Base-by-base conservation (phyloP, 305 asterid species). In the Rubia peregrina region DNA sequence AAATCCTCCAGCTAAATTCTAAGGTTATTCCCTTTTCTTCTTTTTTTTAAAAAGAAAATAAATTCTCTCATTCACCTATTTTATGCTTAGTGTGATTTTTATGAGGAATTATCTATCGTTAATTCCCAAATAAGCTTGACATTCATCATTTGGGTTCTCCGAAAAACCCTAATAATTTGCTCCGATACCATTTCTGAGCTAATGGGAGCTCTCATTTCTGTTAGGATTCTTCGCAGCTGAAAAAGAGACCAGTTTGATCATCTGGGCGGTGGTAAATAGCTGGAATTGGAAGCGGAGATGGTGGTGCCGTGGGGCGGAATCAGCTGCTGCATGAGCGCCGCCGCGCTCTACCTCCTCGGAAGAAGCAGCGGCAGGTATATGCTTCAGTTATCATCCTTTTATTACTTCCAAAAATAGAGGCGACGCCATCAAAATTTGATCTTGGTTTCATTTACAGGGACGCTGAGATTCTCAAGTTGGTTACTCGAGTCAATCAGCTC, bases 281-380 rank as follows among this genome's bases (percentile, higher is more conserved):
- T 44, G 10, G 51, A 24, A 19, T 36, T 55, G 65, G 53, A 30
- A 68, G 26, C 7, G n/a, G 16, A 51, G 21, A 51, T 51, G 57
- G 57, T 51, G 57, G 57, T 51, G 57, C 21, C 57, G 57, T 51
- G 57, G 57, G 57, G 57, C 21, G 57, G 21, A 51, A 51, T 51
- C 57, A 51, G 95, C 64, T 95, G 98, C 79, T 88, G 99, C 83
- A 79, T 95, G 69, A 83, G 99, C 76, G 99, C 95, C 13, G 96
- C 95, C 5, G 98, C 98, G 67, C 96, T 95, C 65, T 95, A 92
- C 85, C 92, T 92, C 77, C 97, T 95, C 64, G 98, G 98, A 16
- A 82, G 98, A 83, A 88, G 97, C 81, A 88, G 96, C 68, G 99
- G 98, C 80, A 91, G 98, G 99, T 94, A 5, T 94, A 5, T 62